Percentiles rank a stretch among this genome's conserved stretches.
These are phyloP conservation scores for Candida tallmaniae DNA, from an alignment of 805 yeast genomes.

Conservation along the genomic window DNA sequence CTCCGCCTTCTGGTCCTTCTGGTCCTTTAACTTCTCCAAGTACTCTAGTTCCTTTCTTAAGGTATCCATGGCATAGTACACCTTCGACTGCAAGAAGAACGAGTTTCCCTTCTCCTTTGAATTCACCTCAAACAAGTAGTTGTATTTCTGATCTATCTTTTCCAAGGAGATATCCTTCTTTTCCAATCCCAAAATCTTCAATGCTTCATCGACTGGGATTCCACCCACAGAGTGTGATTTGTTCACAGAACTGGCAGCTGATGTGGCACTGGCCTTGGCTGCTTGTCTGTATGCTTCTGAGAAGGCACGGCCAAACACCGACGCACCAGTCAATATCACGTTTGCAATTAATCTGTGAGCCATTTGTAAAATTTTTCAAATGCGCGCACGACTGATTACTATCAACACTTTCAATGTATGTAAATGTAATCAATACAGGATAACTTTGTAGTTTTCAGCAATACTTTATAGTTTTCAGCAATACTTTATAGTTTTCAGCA, in stretches of 20 bases:
- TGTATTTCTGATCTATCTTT: conserved; percentile 64
- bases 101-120: conserved; percentile 95
- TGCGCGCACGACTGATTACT: not conserved
- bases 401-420: no score
- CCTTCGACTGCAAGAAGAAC: conserved; percentile 88
- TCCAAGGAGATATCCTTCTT: conserved; percentile 49
- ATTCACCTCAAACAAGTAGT: conserved; percentile 81
- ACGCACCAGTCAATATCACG: conserved; percentile 90
- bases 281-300: conserved; percentile 97
- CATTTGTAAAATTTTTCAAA: conserved; percentile 29
- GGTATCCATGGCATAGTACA: conserved; percentile 91
- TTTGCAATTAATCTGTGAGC: conserved; percentile 90
- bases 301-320: conserved; percentile 93
- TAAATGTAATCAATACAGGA: no score
- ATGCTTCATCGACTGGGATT: conserved; percentile 81
- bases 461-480: no score
- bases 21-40: conserved; percentile 39
- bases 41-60: conserved; percentile 72
- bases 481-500: no score
- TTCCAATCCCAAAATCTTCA: conserved; percentile 83
- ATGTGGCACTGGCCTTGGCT: conserved; percentile 85
- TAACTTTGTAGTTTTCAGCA: no score
- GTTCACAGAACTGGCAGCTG: conserved; percentile 42
- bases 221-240: conserved; percentile 65
- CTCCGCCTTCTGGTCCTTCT: not conserved